Evolutionary conservation across 139 green algal species (phyloP).

Genomic region (Chlamydomonas applanata): DNA sequence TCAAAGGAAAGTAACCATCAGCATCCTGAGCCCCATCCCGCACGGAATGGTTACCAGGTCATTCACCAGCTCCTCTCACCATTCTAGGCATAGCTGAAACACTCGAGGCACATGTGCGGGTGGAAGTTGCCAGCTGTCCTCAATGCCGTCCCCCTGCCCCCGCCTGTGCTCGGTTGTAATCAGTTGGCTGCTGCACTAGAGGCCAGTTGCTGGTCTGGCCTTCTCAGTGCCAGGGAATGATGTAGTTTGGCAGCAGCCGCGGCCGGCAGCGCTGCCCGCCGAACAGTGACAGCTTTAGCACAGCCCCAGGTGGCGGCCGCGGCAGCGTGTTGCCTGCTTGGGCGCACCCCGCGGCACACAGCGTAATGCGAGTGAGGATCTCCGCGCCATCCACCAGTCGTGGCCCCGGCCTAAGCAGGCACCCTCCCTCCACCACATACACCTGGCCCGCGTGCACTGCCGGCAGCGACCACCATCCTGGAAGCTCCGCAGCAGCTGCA

Average conservation of each 20-base stretch:
- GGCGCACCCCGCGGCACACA: constrained; percentile 35
- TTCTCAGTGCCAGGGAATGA: constrained; percentile 39
- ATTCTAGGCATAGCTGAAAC: too few relatives aligned
- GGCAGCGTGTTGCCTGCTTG: background rate
- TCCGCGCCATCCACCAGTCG: constrained; percentile 86
- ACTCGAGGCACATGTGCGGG: too few relatives aligned
- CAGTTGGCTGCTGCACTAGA: too few relatives aligned
- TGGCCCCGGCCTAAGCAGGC: constrained; percentile 69
- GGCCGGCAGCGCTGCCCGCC: constrained; percentile 77
- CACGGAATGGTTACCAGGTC: too few relatives aligned
- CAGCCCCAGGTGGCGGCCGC: constrained; percentile 15
- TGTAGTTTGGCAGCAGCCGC: constrained; percentile 71
- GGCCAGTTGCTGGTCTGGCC: too few relatives aligned
- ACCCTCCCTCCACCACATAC: constrained; percentile 65
- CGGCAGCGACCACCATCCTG: constrained; percentile 88
- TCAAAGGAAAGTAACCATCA: too few relatives aligned
- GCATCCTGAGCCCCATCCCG: too few relatives aligned
- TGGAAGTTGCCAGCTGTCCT: too few relatives aligned
- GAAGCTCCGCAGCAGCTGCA: constrained; percentile 62
- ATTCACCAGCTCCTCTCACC: too few relatives aligned
- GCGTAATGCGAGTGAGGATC: constrained; percentile 71
- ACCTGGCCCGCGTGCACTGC: constrained; percentile 74
- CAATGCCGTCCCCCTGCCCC: too few relatives aligned
- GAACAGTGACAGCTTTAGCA: constrained; percentile 72
- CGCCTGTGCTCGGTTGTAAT: too few relatives aligned